Conservation (phyloP, 352 stramenopile genomes). For the Globisporangium ultimum region DNA sequence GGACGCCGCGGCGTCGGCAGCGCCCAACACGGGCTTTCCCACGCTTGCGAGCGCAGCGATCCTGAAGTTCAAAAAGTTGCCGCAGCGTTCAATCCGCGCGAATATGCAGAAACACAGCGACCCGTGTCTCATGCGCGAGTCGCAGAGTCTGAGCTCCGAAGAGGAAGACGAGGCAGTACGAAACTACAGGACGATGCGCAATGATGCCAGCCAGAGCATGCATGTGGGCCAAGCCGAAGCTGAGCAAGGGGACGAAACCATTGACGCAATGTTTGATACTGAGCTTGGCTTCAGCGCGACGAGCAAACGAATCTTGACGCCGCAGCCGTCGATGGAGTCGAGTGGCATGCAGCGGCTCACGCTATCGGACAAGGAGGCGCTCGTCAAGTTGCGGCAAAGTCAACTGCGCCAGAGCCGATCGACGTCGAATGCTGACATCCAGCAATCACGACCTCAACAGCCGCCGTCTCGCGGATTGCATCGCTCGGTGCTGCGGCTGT, state of each 20-base stretch:
- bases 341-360: conserved; percentile 5
- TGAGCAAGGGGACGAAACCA: not conserved
- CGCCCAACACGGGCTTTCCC: conserved; percentile 5
- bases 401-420: conserved; percentile 11
- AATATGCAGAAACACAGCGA: conserved; percentile 14
- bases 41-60: conserved; percentile 18
- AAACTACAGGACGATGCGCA: conserved; percentile 14
- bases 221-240: not conserved
- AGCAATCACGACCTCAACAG: not conserved
- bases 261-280: conserved; percentile 1
- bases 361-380: conserved; percentile 5
- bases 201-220: not conserved
- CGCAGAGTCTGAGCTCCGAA: conserved; percentile 19
- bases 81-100: conserved; percentile 6
- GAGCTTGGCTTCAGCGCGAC: conserved; percentile 8
- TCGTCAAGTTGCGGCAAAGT: conserved; percentile 1
- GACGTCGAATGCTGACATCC: conserved; percentile 2
- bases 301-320: conserved; percentile 1
- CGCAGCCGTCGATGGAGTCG: conserved; percentile 12
- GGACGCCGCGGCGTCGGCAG: conserved; percentile 1
- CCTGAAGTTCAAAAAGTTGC: conserved; percentile 17
- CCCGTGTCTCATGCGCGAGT: conserved; percentile 17
- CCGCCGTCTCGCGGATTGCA: not conserved
- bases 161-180: conserved; percentile 15
- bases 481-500: conserved; percentile 14